Conservation (phyloP, 495 filamentous ascomycete species). For the Neurospora sp. region DNA sequence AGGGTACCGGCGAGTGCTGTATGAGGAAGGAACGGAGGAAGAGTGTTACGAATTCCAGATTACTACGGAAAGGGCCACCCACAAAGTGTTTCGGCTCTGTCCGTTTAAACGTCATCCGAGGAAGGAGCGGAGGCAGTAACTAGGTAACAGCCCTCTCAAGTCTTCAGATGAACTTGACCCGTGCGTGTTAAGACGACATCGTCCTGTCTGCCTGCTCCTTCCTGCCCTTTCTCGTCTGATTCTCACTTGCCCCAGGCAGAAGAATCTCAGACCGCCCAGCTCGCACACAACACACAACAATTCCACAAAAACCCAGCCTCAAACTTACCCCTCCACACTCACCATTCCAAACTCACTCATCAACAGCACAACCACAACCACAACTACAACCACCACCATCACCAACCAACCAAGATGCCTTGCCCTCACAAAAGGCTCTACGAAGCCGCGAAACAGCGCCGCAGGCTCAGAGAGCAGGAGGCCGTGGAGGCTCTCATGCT, state of each 20-base stretch:
- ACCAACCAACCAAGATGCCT: background rate
- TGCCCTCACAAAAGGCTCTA: background rate
- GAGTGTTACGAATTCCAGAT: background rate
- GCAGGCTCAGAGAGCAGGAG: background rate
- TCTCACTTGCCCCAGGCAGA: background rate
- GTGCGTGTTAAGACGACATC: background rate
- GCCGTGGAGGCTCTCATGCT: background rate
- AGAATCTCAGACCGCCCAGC: background rate
- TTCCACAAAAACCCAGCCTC: background rate
- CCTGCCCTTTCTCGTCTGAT: background rate
- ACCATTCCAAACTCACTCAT: background rate
- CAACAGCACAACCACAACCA: background rate
- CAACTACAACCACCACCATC: background rate
- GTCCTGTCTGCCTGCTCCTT: background rate
- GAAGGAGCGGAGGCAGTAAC: background rate
- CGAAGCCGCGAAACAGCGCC: background rate
- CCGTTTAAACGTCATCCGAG: background rate
- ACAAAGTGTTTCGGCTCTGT: background rate
- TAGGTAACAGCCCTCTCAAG: background rate
- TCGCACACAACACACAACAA: background rate
- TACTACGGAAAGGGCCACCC: background rate
- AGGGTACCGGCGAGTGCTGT: background rate
- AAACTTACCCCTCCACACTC: background rate
- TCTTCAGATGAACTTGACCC: background rate
- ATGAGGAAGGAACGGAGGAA: background rate